Conservation (phyloP, 2,329 filamentous ascomycete species). For the Botrytis paeoniae region DNA sequence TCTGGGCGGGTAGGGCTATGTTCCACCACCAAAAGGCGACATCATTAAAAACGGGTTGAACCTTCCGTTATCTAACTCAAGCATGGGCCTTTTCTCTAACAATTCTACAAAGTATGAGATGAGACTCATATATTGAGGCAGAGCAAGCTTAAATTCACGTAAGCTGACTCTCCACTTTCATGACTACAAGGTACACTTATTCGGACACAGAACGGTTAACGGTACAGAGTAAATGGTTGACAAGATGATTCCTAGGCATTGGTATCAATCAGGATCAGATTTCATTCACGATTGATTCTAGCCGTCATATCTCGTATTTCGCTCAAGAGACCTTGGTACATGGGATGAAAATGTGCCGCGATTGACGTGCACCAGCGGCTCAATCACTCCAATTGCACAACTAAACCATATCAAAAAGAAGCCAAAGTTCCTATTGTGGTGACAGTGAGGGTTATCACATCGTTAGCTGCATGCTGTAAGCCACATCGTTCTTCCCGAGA, state of each 20-base stretch:
- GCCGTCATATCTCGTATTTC: not conserved
- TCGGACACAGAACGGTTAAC: not conserved
- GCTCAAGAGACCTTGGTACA: not conserved
- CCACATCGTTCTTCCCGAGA: not conserved
- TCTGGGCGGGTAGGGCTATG: slow-evolving; percentile 9
- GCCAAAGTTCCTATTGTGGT: not conserved
- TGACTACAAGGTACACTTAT: not conserved
- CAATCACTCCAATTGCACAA: not conserved
- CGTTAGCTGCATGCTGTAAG: slow-evolving; percentile 10
- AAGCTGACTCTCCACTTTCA: slow-evolving; percentile 13
- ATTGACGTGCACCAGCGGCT: slow-evolving; percentile 7
- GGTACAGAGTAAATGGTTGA: not conserved
- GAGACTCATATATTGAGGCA: not conserved
- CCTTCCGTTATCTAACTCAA: not conserved
- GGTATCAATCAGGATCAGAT: not conserved
- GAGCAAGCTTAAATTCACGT: not conserved
- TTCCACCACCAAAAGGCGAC: not conserved
- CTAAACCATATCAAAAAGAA: not conserved
- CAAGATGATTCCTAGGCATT: not conserved
- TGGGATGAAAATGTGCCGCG: slow-evolving; percentile 7
- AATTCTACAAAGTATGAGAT: not conserved
- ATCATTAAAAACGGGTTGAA: not conserved
- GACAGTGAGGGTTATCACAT: slow-evolving; percentile 8
- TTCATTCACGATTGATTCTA: not conserved
- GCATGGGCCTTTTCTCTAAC: not conserved